phyloP scores from a whole-genome alignment of 306 rosid genomes.

The Pterocarpus macrocarpus region DNA sequence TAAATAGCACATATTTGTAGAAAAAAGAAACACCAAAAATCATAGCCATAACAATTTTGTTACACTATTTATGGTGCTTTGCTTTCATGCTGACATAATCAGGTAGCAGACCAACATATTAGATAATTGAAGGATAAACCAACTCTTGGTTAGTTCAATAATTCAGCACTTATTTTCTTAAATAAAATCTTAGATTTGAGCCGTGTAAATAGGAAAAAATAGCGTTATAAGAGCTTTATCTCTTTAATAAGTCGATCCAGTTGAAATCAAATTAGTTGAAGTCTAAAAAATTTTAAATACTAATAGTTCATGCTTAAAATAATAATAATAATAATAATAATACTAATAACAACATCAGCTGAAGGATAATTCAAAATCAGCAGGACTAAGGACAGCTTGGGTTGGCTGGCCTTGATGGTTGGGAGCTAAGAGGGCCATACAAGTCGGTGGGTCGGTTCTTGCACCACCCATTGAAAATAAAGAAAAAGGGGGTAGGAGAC shows the following conservation, averaged over 20 bases:
- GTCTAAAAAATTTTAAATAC: too few relatives aligned
- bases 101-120: conserved; percentile 40
- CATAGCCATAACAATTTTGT: conserved; percentile 1
- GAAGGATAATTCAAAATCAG: conserved; percentile 43
- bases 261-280: too few relatives aligned
- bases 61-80: conserved; percentile 47
- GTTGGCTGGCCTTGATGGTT: conserved; percentile 56
- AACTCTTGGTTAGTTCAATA: too few relatives aligned
- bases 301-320: too few relatives aligned
- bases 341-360: background rate
- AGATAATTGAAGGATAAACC: conserved; percentile 18
- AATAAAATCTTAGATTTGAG: too few relatives aligned
- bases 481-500: background rate
- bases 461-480: conserved; percentile 48
- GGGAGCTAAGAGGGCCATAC: conserved; percentile 52
- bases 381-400: conserved; percentile 42
- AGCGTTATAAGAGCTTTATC: too few relatives aligned
- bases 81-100: conserved; percentile 54
- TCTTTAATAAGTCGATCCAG: too few relatives aligned
- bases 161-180: too few relatives aligned
- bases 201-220: too few relatives aligned
- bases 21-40: conserved; percentile 19
- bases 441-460: conserved; percentile 73
- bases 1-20: conserved; percentile 36
- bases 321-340: too few relatives aligned